phyloP scores from a whole-genome alignment of 257 asterid genomes.

The Ehretia macrophylla region DNA sequence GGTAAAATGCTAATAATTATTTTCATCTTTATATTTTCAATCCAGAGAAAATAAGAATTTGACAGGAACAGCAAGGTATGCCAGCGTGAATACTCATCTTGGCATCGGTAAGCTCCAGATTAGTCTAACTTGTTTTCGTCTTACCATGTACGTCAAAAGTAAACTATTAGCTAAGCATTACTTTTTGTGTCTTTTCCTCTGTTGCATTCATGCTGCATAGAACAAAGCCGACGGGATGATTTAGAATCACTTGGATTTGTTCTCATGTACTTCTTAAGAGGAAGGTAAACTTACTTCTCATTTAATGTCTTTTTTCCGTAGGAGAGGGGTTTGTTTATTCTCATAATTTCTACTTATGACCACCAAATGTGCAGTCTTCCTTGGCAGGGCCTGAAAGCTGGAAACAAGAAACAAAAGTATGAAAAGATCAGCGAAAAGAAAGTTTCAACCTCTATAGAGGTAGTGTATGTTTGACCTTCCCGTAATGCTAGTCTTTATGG shows the following conservation, averaged over 20 bases:
- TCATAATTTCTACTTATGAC: conserved; percentile 20
- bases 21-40: conserved; percentile 6
- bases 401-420: conserved; percentile 86
- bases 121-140: conserved; percentile 9
- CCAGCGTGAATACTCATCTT: conserved; percentile 92
- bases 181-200: conserved; percentile 16
- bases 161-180: background rate
- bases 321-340: background rate
- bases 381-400: conserved; percentile 97
- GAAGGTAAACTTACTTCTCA: conserved; percentile 45
- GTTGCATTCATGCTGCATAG: conserved; percentile 32
- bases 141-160: conserved; percentile 6
- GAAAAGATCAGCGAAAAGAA: conserved; percentile 86
- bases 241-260: conserved; percentile 93
- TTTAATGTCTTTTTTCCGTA: background rate
- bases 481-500: background rate
- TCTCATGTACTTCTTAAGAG: conserved; percentile 87
- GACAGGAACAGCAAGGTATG: conserved; percentile 94
- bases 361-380: conserved; percentile 59
- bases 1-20: background rate
- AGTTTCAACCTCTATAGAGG: conserved; percentile 90
- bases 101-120: conserved; percentile 61
- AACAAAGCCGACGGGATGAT: conserved; percentile 97
- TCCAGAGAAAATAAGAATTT: conserved; percentile 83
- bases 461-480: conserved; percentile 12